Percentiles rank a stretch among this genome's conserved stretches.
These are phyloP conservation scores for Luffa acutangula DNA, from an alignment of 306 rosid species.

Conservation along the genomic window DNA sequence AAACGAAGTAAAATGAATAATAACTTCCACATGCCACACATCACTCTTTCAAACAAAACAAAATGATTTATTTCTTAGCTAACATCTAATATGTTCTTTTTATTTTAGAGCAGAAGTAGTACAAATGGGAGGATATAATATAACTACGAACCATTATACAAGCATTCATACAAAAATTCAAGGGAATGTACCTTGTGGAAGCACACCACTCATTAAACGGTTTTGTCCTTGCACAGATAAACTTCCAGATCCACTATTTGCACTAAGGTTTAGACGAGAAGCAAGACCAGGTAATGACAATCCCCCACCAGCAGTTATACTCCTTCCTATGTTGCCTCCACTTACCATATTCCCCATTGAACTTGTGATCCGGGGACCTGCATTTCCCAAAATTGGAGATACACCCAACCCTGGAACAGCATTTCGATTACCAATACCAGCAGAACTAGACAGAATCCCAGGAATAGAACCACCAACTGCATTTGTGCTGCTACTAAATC, in stretches of 20 bases:
- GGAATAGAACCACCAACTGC: conserved; percentile 95
- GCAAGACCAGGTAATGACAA: conserved; percentile 68
- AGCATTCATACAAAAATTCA: background rate
- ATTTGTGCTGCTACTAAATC: conserved; percentile 85
- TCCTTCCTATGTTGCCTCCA: conserved; percentile 72
- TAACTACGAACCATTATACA: conserved; percentile 28
- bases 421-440: conserved; percentile 82
- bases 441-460: conserved; percentile 87
- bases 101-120: background rate
- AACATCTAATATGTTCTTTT: background rate
- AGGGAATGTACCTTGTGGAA: conserved; percentile 71
- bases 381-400: conserved; percentile 76
- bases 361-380: conserved; percentile 77
- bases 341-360: conserved; percentile 95
- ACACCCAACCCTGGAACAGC: conserved; percentile 91
- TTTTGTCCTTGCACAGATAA: conserved; percentile 83
- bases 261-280: conserved; percentile 66
- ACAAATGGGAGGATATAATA: conserved; percentile 3
- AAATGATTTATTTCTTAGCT: background rate
- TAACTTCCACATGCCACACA: background rate
- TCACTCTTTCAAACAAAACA: background rate
- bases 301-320: conserved; percentile 65
- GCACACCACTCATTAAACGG: conserved; percentile 73
- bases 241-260: conserved; percentile 79
- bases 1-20: background rate